Base-by-base conservation (phyloP, 2,329 filamentous ascomycete genomes). In the Fusarium globosum region DNA sequence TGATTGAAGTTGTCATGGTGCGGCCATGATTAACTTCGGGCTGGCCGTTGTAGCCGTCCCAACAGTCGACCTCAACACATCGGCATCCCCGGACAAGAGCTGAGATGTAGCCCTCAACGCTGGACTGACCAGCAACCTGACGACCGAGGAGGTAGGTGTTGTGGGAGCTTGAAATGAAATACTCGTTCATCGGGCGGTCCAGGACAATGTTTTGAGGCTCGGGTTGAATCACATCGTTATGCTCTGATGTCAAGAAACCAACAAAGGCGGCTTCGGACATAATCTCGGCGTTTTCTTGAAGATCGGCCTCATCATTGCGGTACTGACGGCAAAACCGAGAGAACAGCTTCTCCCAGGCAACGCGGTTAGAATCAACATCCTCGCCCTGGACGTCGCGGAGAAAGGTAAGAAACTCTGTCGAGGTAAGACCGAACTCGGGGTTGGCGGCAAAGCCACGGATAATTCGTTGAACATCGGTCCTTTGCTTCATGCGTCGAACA, bases 161-260 rank as follows among this genome's bases (percentile, higher is more conserved):
- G 86, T 99, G 96, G 4, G 96, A 98, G 85, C 95, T 98, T 3
- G 96, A 98, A 75, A 99, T 96, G 85, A 95, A 98, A 82, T 99
- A 99, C 80, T 98, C 96, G 80, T 97, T 97, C 81, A 98, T 86
- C 0, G 96, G 96, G 30, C 93, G 90, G 79, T 97, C 91, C 61
- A 98, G 89, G 11, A 85, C 85, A 62, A 91, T 90, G 35, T 90
- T 84, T 18, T 88, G 82, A n/a, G 89, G 88, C 69, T 88, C 87
- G 46, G 88, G 88, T 35, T 88, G 83, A 46, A 94, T 88, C 6
- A 93, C 87, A 5, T 90, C 87, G 78, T 97, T 97, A 76, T 91
- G 88, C 49, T 89, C 88, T 1, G 94, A 97, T 20, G 91, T 89
- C 18, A 97, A 85, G 78, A 93, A 97, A 16, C 90, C 90, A 35